Conservation (phyloP, 768 basidiomycete species). For the Asterophora lycoperdoides region DNA sequence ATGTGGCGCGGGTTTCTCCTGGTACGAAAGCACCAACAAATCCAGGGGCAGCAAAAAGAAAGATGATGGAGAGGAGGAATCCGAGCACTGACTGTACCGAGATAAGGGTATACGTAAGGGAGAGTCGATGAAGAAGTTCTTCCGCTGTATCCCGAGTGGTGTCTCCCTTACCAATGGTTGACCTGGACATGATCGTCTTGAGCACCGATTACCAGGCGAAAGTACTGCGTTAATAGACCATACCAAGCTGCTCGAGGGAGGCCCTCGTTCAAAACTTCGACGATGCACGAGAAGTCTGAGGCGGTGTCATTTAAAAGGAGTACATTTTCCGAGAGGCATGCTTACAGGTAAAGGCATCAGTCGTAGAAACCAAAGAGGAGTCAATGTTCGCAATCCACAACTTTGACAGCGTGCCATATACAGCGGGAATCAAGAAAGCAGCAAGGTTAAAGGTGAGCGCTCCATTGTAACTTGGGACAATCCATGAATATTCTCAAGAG, state of each 20-base stretch:
- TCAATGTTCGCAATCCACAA: slow-evolving; percentile 23
- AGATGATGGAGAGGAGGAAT: slow-evolving; percentile 18
- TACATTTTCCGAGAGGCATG: background rate
- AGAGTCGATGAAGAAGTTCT: slow-evolving; percentile 4
- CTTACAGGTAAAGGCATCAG: slow-evolving; percentile 21
- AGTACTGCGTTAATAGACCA: background rate
- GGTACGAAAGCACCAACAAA: slow-evolving; percentile 19
- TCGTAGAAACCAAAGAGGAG: slow-evolving; percentile 18
- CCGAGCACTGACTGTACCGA: slow-evolving; percentile 13
- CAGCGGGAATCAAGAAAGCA: slow-evolving; percentile 20
- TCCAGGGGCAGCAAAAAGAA: slow-evolving; percentile 17
- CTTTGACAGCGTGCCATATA: slow-evolving; percentile 20
- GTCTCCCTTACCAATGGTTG: slow-evolving; percentile 16
- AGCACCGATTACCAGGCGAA: background rate
- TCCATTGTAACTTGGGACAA: slow-evolving; percentile 13
- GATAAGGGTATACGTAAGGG: slow-evolving; percentile 16
- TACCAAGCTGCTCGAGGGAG: slow-evolving; percentile 20
- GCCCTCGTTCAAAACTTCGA: slow-evolving; percentile 22
- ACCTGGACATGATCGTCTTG: slow-evolving; percentile 5
- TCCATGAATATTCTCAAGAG: no score
- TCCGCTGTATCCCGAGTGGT: slow-evolving; percentile 11
- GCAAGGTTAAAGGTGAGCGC: slow-evolving; percentile 16
- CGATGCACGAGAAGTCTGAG: slow-evolving; percentile 16
- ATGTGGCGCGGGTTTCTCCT: slow-evolving; percentile 11
- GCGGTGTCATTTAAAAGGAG: background rate